Evolutionary conservation across 108 stramenopile genomes (phyloP).

Genomic region (Nitzschia palea): DNA sequence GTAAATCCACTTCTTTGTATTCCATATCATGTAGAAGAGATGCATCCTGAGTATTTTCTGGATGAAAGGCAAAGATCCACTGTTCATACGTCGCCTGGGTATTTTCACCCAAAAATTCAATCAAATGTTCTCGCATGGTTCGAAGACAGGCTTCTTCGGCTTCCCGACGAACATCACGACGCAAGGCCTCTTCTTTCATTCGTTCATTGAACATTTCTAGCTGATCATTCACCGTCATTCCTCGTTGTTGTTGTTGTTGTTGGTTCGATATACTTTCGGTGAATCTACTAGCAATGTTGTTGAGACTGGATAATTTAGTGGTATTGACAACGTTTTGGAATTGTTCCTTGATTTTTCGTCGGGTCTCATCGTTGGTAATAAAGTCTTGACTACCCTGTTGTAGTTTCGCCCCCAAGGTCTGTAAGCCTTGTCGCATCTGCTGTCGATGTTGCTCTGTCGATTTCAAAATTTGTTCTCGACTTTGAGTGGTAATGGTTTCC

Average conservation of each 20-base stretch:
- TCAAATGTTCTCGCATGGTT: conserved; percentile 50
- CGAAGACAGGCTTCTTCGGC: conserved; percentile 51
- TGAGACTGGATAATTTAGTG: too few species aligned
- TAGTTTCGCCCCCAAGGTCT: neutral
- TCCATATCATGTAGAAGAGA: conserved; percentile 29
- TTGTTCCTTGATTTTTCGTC: neutral
- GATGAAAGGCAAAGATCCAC: conserved; percentile 76
- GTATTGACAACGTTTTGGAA: neutral
- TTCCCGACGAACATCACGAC: conserved; percentile 49
- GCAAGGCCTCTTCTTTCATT: conserved; percentile 57
- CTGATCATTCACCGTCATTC: conserved; percentile 54
- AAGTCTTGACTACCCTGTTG: conserved; percentile 2
- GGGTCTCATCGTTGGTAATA: neutral
- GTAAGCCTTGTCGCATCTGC: neutral
- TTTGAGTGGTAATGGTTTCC: neutral
- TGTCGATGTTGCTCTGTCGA: neutral
- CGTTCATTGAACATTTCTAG: conserved; percentile 59
- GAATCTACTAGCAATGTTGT: too few species aligned
- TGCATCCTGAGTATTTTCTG: conserved; percentile 56
- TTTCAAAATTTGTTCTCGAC: neutral
- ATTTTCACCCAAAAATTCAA: conserved; percentile 36
- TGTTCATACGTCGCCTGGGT: conserved; percentile 65
- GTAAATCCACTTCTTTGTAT: conserved; percentile 53
- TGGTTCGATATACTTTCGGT: too few species aligned
- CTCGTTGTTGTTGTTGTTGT: too few species aligned